phyloP scores from a whole-genome alignment of 2,329 filamentous ascomycete species.

The Epicoccum nigrum region DNA sequence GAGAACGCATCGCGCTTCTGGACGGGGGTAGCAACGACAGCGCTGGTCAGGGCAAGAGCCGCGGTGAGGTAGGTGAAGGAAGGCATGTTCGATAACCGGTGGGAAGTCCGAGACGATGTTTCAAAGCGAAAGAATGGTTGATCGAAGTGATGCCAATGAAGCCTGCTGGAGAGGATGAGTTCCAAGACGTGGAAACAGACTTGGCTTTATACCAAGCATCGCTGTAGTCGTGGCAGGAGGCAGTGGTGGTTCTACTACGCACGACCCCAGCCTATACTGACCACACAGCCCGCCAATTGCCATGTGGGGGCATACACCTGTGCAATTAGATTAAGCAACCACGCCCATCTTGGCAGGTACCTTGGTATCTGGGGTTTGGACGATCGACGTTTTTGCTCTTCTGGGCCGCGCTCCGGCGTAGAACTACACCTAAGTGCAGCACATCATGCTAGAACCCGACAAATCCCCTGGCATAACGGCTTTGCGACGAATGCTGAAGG shows the following conservation, averaged over 20 bases:
- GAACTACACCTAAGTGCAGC: constrained; percentile 4
- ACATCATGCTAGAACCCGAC: constrained; percentile 14
- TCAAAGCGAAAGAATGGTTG: constrained; percentile 18
- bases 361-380: constrained; percentile 21
- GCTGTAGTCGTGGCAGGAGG: constrained; percentile 17
- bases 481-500: constrained; percentile 13
- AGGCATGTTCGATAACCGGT: constrained; percentile 35
- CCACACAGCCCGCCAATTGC: constrained; percentile 4
- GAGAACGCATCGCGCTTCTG: constrained; percentile 40
- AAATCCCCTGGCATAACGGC: constrained; percentile 4
- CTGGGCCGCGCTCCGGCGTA: constrained; percentile 29
- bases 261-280: constrained; percentile 19
- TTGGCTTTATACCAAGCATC: constrained; percentile 39
- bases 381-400: constrained; percentile 27
- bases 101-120: constrained; percentile 18
- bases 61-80: constrained; percentile 40
- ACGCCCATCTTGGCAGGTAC: constrained; percentile 44
- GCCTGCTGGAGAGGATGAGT: constrained; percentile 23
- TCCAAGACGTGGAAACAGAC: constrained; percentile 24
- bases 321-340: constrained; percentile 36
- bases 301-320: constrained; percentile 26
- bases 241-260: constrained; percentile 14
- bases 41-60: constrained; percentile 37
- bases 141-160: constrained; percentile 23
- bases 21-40: constrained; percentile 38